Base-by-base conservation (phyloP, 2,329 filamentous ascomycete species). In the Cryphonectria parasitica region DNA sequence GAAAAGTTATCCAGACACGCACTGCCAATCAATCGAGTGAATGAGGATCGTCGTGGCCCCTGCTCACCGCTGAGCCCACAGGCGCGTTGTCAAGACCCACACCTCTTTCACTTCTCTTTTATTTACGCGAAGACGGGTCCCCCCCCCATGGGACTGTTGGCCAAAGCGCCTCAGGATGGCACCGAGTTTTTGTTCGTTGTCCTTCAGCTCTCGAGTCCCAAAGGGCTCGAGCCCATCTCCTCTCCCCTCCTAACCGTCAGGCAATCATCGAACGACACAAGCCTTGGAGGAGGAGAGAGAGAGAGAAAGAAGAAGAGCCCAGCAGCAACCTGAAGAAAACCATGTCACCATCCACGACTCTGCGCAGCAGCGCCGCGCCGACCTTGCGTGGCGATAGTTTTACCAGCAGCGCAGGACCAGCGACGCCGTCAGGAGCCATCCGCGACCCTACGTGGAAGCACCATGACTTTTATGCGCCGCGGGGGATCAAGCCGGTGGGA, bases 1-100 rank as follows among this genome's bases (percentile, higher is more conserved):
- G 6, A 28, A 45, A n/a, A 31, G 3, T 31, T 5, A 8, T n/a
- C 8, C 45, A 49, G 39, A 28, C 61, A 43, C n/a, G 13, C n/a
- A 64, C 43, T 25, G 61, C 36, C 39, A 43, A 45, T 43, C 39
- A 45, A 19, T 43, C 39, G 39, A 31, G 43, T 64, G 39, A 64
- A 43, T 64, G 61, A 64, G 49, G 64, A 66, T 39, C 64, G 49
- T 22, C 64, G 13, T 66, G 45, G 64, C 49, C 64, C 64, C 64
- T 66, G 64, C 64, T 66, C 64, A 66, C 64, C 64, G 64, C 64
- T 45, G 64, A 54, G 64, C 13, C 64, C 64, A 66, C 64, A 56
- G 13, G 49, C 64, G 64, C 64, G 64, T 25, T 66, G 64, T 66
- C 34, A 49, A 54, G 64, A 66, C 64, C 64, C 64, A 66, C 64